Evolutionary conservation across 2,329 filamentous ascomycete genomes (phyloP), one percentile per base, ranked within the genome.

Genomic region (Hypoxylon sp.): DNA sequence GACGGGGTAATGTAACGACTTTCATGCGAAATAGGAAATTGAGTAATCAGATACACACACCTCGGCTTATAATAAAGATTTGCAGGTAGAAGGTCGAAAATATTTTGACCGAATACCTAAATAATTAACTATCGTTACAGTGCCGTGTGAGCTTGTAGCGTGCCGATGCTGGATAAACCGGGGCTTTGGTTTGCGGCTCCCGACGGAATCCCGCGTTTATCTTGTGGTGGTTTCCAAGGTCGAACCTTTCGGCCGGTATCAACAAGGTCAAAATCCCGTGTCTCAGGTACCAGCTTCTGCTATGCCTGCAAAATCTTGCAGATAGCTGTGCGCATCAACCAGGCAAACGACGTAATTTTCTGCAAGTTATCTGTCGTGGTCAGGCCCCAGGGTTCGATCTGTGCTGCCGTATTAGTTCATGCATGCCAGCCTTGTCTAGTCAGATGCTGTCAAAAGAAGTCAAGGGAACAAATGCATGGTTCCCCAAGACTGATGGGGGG

Each of bases 171-270:
- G 17, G 51, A 57, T 38, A 68, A 58, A 58, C 58, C 53, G 19
- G 53, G 55, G 58, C 30, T 49, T 48, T 43, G 55, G 55, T 59
- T 67, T 51, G 65, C 67, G 60, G 67, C 60, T 68, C 62, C 68
- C 38, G 56, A 66, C 60, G 59, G 53, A 53, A 68, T 71, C 46
- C 68, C 68, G 70, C 64, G 62, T 71, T 68, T 71, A 63, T 73
- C 69, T 74, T 67, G 70, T 75, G 73, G 72, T 49, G 49, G 65
- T 67, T 67, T 72, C 66, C 67, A 68, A 69, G 65, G 71, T 72
- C 62, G 63, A 71, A 73, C 69, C 71, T 72, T 70, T 72, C 68
- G 56, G 53, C 50, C 67, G 67, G 66, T 71, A 71, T 63, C 65
- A 49, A 43, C 52, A 52, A 65, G 45, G 51, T 63, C 63, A 57